A percentile compares a stretch with the other conserved stretches of the same genome.
Evolutionary conservation across 805 yeast species (phyloP).

Genomic region (Brettanomyces naardenensis): DNA sequence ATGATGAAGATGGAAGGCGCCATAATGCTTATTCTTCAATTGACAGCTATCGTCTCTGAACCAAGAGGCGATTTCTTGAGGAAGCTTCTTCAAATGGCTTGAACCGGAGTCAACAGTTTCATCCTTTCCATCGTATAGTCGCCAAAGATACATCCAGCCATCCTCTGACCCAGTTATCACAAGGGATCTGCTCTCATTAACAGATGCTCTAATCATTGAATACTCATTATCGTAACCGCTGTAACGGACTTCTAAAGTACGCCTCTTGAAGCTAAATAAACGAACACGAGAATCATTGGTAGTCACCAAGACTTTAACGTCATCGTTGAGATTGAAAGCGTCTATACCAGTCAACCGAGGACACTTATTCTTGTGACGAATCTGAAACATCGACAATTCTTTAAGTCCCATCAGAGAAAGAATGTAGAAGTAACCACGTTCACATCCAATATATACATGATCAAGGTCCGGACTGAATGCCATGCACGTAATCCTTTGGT

Average conservation of each 20-base stretch:
- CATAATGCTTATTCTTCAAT: constrained; percentile 50
- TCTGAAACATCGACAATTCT: constrained; percentile 34
- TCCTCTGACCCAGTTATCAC: constrained; percentile 82
- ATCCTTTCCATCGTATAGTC: constrained; percentile 20
- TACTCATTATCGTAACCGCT: constrained; percentile 68
- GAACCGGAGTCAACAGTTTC: constrained; percentile 11
- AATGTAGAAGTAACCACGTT: constrained; percentile 58
- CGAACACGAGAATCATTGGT: constrained; percentile 79
- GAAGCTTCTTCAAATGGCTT: constrained; percentile 11
- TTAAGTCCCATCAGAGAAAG: constrained; percentile 54
- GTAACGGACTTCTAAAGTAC: constrained; percentile 54
- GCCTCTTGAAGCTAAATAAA: constrained; percentile 47
- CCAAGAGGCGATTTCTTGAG: constrained; percentile 5
- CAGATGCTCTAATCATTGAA: constrained; percentile 62
- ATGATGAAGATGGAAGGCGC: constrained; percentile 72
- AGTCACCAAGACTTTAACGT: constrained; percentile 43
- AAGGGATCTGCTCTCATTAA: constrained; percentile 47
- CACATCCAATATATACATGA: constrained; percentile 64
- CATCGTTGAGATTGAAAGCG: constrained; percentile 27
- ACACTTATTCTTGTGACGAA: constrained; percentile 35
- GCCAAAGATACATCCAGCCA: constrained; percentile 83
- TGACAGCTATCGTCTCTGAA: constrained; percentile 28
- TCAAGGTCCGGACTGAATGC: constrained; percentile 62
- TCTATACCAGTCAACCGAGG: constrained; percentile 75
- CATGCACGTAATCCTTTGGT: constrained; percentile 64